Evolutionary conservation across 2,329 filamentous ascomycete genomes (phyloP), one percentile per base, ranked within the genome.

Genomic region (Aphanocladium album): DNA sequence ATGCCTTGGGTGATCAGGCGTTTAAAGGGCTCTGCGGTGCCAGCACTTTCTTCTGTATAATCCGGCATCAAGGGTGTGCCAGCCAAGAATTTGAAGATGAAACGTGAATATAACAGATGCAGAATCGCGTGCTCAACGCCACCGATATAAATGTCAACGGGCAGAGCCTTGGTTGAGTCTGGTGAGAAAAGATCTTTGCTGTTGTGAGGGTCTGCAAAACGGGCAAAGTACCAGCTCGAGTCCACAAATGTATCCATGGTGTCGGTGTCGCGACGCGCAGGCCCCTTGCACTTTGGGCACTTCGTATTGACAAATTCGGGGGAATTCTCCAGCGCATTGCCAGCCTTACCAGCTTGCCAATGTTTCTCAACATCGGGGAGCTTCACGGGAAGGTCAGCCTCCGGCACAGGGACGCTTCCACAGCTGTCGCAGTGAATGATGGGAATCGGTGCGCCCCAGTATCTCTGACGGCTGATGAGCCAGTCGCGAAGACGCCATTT

Each of bases 231-330:
- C 92, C 92, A 96, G 58, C 91, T 96, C 1, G 91, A 96, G 74
- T 96, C 92, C 63, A 96, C 92, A 74, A 96, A 96, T 0, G 92
- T 96, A 72, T 96, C 92, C 92, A 96, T 96, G 2, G 92, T 96
- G 71, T 96, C 92, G 0, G 92, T 96, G 65, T 96, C 92, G 64
- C 92, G 83, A 70, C 86, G 89, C 7, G 90, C 92, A 25, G 84
- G 75, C 1, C 83, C 80, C 17, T 82, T 77, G 68, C 92, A 96
- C 66, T 83, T 83, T 5, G 92, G 92, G 69, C 92, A 96, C 2
- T 79, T 72, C 0, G 87, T 89, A 67, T 92, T 85, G 50, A 91
- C 80, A 86, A 91, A 96, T 8, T 88, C 84, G 14, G 85, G 76
- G 1, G 87, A 85, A 21, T 83, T 81, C 65, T 90, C 89, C 19